Evolutionary conservation across 2,329 filamentous ascomycete species (phyloP), one percentile per base, ranked within the genome.

Genomic region (Colletotrichum plurivorum): DNA sequence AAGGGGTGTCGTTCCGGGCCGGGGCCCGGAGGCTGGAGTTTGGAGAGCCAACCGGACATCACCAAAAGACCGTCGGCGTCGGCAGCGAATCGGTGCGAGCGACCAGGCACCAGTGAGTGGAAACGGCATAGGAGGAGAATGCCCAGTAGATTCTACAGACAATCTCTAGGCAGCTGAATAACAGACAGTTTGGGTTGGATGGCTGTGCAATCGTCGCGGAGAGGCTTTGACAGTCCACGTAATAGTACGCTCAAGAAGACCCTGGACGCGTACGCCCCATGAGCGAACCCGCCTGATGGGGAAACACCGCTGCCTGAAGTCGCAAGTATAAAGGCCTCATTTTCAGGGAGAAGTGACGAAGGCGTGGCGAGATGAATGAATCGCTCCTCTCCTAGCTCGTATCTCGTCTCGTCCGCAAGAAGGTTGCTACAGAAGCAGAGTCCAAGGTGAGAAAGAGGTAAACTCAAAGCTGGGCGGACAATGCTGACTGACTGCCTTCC

Each of bases 181-280:
- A 54, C 12, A 39, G 49, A 46, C 49, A 18, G 59, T 7, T 22
- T 9, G 15, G 20, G 27, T 16, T 54, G 39, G 39, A 54, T 54
- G 59, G 59, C 59, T 53, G 49, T 54, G 59, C 49, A 62, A 13
- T 57, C 16, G 8, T n/a, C 13, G 12, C 22, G 13, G 20, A 48
- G 49, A 62, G 59, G 49, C 49, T 62, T 48, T 36, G 36, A 59
- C 25, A n/a, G 59, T 62, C 39, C 59, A 54, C 59, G 49, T 62
- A 53, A 54, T 52, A 22, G 49, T 13, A 52, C 22, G 12, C 49
- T 13, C 13, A 27, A 9, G 41, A 31, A 13, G 15, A 36, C 59
- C 49, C 49, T 7, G 49, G 49, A 45, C 59, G 59, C 59, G 59
- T 62, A 49, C 46, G 27, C 52, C 49, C 49, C 22, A 31, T 53